Evolutionary conservation across 805 yeast genomes (phyloP).

Genomic region (Lipomyces starkeyi): DNA sequence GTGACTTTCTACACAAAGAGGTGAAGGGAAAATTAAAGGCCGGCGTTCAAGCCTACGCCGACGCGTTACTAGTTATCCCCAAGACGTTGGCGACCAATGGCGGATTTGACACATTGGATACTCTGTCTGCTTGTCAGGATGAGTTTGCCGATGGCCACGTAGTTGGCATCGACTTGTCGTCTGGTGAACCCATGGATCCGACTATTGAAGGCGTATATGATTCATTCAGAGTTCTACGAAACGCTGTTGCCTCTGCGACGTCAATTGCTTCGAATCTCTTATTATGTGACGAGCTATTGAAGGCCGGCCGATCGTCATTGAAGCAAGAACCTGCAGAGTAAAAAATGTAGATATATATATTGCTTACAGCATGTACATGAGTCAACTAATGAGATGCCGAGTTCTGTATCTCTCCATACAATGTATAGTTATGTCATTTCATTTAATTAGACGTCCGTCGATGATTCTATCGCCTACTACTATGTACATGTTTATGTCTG

Average conservation of each 20-base stretch:
- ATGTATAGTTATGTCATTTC: not conserved
- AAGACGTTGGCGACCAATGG: slow-evolving; percentile 91
- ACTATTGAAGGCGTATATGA: slow-evolving; percentile 96
- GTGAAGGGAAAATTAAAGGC: slow-evolving; percentile 85
- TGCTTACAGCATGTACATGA: not conserved
- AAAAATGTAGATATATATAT: not conserved
- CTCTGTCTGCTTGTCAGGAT: slow-evolving; percentile 87
- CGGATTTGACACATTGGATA: slow-evolving; percentile 90
- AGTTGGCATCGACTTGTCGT: slow-evolving; percentile 86
- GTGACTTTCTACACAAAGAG: slow-evolving; percentile 59
- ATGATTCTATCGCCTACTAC: not conserved
- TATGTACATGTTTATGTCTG: not conserved
- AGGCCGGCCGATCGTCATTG: slow-evolving; percentile 94
- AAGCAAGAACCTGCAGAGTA: slow-evolving; percentile 55
- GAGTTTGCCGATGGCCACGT: slow-evolving; percentile 72
- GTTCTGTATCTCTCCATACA: not conserved
- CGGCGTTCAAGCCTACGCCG: slow-evolving; percentile 93
- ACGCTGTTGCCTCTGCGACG: slow-evolving; percentile 88
- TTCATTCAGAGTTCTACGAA: slow-evolving; percentile 90
- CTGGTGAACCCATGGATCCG: slow-evolving; percentile 97
- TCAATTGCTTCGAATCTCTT: slow-evolving; percentile 92
- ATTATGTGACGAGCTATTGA: slow-evolving; percentile 92
- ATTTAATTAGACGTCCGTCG: not conserved
- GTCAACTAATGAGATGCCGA: not conserved
- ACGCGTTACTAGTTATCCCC: slow-evolving; percentile 87